Percentiles rank a stretch among this genome's conserved stretches.
These are phyloP conservation scores for Apophysomyces trapeziformis DNA, from an alignment of 371 early-diverging fungal genomes.

Conservation along the genomic window DNA sequence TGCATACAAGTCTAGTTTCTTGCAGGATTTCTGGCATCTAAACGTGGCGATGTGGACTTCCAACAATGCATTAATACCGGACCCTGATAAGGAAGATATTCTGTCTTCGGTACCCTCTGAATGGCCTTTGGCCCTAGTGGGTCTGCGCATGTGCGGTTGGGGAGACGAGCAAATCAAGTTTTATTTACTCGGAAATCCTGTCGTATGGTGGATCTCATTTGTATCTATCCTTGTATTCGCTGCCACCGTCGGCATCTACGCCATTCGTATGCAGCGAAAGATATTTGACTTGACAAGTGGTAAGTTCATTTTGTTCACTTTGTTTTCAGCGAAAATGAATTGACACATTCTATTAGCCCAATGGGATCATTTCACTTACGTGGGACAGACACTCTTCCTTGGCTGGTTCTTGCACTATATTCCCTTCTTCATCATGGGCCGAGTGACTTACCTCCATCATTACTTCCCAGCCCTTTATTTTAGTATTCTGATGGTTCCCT, in stretches of 20 bases:
- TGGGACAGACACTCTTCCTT: conserved; percentile 70
- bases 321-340: neutral
- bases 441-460: conserved; percentile 98
- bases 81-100: conserved; percentile 93
- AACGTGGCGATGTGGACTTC: conserved; percentile 98
- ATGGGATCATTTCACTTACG: conserved; percentile 78
- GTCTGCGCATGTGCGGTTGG: conserved; percentile 98
- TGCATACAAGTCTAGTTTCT: conserved; percentile 77
- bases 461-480: conserved; percentile 99
- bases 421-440: conserved; percentile 98
- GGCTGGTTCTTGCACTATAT: conserved; percentile 98
- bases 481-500: conserved; percentile 77
- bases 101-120: conserved; percentile 90
- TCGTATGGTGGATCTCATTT: conserved; percentile 93
- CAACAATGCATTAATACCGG: conserved; percentile 98
- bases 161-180: conserved; percentile 89
- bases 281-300: conserved; percentile 63
- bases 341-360: conserved; percentile 44
- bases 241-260: conserved; percentile 52
- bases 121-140: conserved; percentile 94
- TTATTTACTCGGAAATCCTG: conserved; percentile 96
- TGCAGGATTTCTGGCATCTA: conserved; percentile 89
- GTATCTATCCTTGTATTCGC: conserved; percentile 65
- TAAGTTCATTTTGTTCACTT: conserved; percentile 15
- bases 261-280: conserved; percentile 73